Base-by-base conservation (phyloP, 2,329 filamentous ascomycete genomes). In the Aspergillus viridinutans region DNA sequence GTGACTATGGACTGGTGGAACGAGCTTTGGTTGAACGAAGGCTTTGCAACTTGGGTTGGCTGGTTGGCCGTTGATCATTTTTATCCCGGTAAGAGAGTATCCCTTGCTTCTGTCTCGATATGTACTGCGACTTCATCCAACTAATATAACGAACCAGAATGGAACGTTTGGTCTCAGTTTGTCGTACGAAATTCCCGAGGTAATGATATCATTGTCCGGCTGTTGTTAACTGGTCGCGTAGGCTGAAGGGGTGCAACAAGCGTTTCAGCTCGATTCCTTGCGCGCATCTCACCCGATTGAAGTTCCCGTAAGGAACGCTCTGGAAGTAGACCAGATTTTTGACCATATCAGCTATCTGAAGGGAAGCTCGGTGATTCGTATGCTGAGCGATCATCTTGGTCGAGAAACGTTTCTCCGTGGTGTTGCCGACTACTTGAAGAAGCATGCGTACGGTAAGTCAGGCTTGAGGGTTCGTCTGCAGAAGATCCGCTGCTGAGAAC, bases 1-100 rank as follows among this genome's bases (percentile, higher is more conserved):
- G 92, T 96, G 47, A 96, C 92, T 5, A 96, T 96, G 92, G 90
- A 96, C 73, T 96, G 92, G 91, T 94, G 90, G 90, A 90, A 88
- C 70, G 90, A 95, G 77, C 83, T 94, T 43, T 96, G 92, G 92
- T 83, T 96, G 53, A 96, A 96, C 69, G 93, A 97, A 76, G 92
- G 92, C 12, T 99, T 99, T 71, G 94, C 94, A 45, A 99, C 94
- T 3, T 97, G 93, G 93, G 93, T 97, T 47, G 94, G 93, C 53
- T 99, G 93, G 93, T 83, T 92, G 59, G 92, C 92, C 9, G 86
- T 92, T 57, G 90, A 97, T 71, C 84, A 95, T 71, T 85, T 97
- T 55, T 90, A 97, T 75, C 94, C 94, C 3, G 81, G 82, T 83
- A 74, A 61, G 74, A 62, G 23, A 49, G 21, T 6, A 29, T 54